A percentile compares a stretch with the other conserved stretches of the same genome.
phyloP scores from a whole-genome alignment of 176 grass and related monocot genomes.

The Pharus latifolius region DNA sequence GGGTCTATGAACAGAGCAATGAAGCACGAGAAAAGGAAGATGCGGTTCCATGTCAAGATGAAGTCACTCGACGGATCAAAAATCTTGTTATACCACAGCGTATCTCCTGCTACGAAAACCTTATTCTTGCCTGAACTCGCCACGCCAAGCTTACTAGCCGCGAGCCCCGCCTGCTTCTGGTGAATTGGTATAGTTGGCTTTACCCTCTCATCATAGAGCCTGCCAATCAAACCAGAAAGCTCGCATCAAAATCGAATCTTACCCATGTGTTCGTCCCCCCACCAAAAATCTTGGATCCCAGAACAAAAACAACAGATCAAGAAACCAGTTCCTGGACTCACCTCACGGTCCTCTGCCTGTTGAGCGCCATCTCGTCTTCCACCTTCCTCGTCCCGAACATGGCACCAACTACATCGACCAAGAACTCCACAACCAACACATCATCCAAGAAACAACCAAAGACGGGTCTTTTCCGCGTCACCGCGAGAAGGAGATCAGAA shows the following conservation, averaged over 20 bases:
- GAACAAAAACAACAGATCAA: background rate
- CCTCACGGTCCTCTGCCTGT: slow-evolving; percentile 68
- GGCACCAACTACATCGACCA: background rate
- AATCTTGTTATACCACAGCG: slow-evolving; percentile 33
- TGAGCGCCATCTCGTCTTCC: slow-evolving; percentile 41
- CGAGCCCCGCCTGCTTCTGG: slow-evolving; percentile 38
- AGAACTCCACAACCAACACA: slow-evolving; percentile 7
- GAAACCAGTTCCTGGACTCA: slow-evolving; percentile 15
- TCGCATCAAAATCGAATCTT: background rate
- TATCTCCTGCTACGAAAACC: slow-evolving; percentile 33
- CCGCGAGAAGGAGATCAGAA: background rate
- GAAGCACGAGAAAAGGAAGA: slow-evolving; percentile 68
- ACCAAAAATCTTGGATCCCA: background rate
- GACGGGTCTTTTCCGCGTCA: background rate
- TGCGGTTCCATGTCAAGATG: slow-evolving; percentile 69
- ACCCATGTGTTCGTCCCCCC: background rate
- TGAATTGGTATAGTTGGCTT: slow-evolving; percentile 47
- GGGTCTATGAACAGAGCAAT: slow-evolving; percentile 86
- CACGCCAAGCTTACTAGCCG: slow-evolving; percentile 26
- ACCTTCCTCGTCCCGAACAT: slow-evolving; percentile 54
- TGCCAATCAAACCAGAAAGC: slow-evolving; percentile 3
- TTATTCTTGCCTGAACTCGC: slow-evolving; percentile 38
- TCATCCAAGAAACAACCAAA: background rate
- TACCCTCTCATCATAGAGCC: slow-evolving; percentile 50
- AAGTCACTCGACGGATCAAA: slow-evolving; percentile 77